Percentiles rank a stretch among this genome's conserved stretches.
Evolutionary conservation across 352 stramenopile genomes (phyloP).

Genomic region (Phytophthora multivora): DNA sequence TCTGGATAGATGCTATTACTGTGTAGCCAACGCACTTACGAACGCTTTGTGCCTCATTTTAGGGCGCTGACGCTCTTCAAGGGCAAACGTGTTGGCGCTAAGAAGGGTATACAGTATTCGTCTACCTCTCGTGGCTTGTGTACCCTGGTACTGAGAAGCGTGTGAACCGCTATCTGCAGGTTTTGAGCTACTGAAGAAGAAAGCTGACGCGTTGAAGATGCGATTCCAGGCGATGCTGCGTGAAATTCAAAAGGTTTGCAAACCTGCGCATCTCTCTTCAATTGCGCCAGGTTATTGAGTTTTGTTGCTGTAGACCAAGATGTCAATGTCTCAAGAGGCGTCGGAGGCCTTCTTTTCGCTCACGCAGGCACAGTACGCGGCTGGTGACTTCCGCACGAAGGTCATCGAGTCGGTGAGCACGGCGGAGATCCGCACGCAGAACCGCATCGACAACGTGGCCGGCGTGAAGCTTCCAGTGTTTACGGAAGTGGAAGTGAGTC

Average conservation of each 20-base stretch:
- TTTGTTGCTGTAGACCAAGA: slow-evolving; percentile 62
- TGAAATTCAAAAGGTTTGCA: slow-evolving; percentile 82
- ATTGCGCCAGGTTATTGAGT: neutral
- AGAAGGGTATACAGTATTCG: slow-evolving; percentile 78
- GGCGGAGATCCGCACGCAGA: slow-evolving; percentile 95
- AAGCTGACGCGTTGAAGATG: slow-evolving; percentile 99
- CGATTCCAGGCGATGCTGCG: slow-evolving; percentile 90
- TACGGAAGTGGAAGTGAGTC: slow-evolving; percentile 94
- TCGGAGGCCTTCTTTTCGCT: slow-evolving; percentile 97
- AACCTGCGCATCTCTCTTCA: neutral
- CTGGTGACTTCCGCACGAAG: slow-evolving; percentile 97
- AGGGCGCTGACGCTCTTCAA: slow-evolving; percentile 89
- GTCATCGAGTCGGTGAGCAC: slow-evolving; percentile 96
- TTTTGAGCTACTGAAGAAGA: slow-evolving; percentile 95
- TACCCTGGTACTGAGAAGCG: neutral
- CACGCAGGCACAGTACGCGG: slow-evolving; percentile 98
- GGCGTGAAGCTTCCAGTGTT: slow-evolving; percentile 99
- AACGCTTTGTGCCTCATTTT: slow-evolving; percentile 8
- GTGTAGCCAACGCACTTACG: neutral
- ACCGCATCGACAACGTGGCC: slow-evolving; percentile 99
- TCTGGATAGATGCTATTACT: neutral
- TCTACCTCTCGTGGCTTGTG: neutral
- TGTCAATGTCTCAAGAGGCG: slow-evolving; percentile 89
- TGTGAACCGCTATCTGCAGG: slow-evolving; percentile 33
- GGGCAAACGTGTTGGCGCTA: slow-evolving; percentile 79